Base-by-base conservation (phyloP, 176 grass and related monocot species). In the Musa beccarii region DNA sequence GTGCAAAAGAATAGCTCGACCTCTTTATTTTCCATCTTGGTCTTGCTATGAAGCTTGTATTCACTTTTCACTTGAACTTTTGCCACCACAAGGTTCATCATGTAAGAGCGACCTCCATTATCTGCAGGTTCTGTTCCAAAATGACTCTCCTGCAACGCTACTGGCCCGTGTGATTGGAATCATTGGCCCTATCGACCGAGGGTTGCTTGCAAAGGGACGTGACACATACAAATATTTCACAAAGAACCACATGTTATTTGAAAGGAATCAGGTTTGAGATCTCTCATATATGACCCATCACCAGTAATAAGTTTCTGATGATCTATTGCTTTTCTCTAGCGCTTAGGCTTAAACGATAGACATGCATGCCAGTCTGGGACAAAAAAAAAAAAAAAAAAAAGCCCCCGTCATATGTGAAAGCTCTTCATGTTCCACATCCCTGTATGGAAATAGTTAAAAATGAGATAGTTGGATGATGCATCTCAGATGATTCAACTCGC, bases 221-320 rank as follows among this genome's bases (percentile, higher is more conserved):
- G 96, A 94, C 54, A 94, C 91, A 71, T 99, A 89, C 86, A 99
- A 99, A 86, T 92, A 95, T 80, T 99, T 94, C 76, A 99, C 96
- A 59, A 99, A 99, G 77, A 99, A 94, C 67, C 91, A 99, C 74
- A 94, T 99, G 96, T 82, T 99, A 61, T 99, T 95, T 19, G 90
- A 99, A 85, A 93, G 84, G 82, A 99, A 94, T 86, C 96, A 99
- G 96, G 96, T 99, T 84, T 86, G 83, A 69, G 28, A 68, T 69
- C 82, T 55, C 11, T 56, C 22, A 55, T 28, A 17, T 34, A 9
- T 49, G 2, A 43, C 5, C 24, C 34, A 16, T 68, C 54, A 52
- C 8, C 1, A 20, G 52, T n/a, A 49, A 51, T 69, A 66, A 66
- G 34, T 43, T 43, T 12, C 61, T 63, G 20, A 43, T 43, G 34